phyloP scores from a whole-genome alignment of 1,284 basidiomycete genomes.

The Malassezia yamatoensis region DNA sequence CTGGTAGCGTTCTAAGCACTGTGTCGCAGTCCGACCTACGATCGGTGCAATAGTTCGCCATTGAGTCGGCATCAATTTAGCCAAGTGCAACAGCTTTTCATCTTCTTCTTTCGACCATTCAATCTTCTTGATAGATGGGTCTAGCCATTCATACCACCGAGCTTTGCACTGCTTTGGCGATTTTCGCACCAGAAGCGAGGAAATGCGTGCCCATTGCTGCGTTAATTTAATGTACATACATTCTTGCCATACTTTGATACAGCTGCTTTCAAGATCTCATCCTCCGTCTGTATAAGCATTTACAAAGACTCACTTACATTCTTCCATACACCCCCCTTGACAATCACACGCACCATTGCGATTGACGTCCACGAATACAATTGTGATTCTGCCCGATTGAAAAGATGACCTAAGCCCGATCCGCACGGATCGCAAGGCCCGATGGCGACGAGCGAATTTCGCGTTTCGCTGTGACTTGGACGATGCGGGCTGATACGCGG shows the following conservation, averaged over 20 bases:
- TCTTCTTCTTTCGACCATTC: constrained; percentile 78
- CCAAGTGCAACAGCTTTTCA: constrained; percentile 93
- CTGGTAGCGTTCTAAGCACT: constrained; percentile 96
- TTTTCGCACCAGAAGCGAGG: constrained; percentile 90
- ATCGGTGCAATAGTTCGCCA: constrained; percentile 99
- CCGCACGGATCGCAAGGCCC: not conserved
- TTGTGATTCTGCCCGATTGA: not conserved
- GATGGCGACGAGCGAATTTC: too few species aligned
- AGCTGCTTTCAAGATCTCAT: constrained; percentile 48
- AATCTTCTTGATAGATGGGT: constrained; percentile 98
- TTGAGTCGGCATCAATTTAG: constrained; percentile 98
- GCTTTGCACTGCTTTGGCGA: constrained; percentile 99
- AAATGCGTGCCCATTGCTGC: constrained; percentile 78
- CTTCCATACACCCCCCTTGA: constrained; percentile 48
- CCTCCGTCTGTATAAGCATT: constrained; percentile 30
- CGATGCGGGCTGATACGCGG: constrained; percentile 58
- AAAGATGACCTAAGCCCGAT: not conserved
- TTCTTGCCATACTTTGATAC: constrained; percentile 48
- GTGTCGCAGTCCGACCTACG: constrained; percentile 95
- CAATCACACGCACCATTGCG: constrained; percentile 43
- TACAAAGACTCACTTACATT: constrained; percentile 24
- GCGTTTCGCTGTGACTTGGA: not conserved
- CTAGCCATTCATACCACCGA: constrained; percentile 96
- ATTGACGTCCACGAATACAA: not conserved
- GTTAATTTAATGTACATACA: constrained; percentile 13